These are phyloP conservation scores for Xenoacremonium recifei DNA, from an alignment of 2,329 filamentous ascomycete genomes.

Conservation along the genomic window DNA sequence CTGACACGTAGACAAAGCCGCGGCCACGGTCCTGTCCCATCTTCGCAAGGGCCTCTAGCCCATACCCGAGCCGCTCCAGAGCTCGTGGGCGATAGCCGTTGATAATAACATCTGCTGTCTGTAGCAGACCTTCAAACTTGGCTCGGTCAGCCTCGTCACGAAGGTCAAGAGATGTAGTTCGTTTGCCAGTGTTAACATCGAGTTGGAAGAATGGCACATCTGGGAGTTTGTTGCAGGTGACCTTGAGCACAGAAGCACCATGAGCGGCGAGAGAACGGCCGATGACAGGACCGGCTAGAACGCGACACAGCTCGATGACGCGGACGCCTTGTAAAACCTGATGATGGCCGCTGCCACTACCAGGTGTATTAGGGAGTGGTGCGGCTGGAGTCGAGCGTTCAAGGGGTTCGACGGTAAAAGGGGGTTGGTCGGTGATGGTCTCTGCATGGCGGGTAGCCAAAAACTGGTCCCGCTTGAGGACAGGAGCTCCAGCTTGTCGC, in stretches of 20 bases:
- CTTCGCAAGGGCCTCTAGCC: background rate
- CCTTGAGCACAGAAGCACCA: background rate
- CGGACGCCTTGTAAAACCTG: background rate
- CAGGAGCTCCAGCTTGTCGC: background rate
- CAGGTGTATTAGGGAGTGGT: background rate
- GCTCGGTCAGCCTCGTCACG: background rate
- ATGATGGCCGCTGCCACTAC: background rate
- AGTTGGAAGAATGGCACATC: background rate
- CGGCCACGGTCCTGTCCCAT: background rate
- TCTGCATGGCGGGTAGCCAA: background rate
- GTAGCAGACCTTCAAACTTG: background rate
- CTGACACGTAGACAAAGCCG: background rate
- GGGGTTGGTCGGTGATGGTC: background rate
- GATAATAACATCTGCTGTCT: background rate
- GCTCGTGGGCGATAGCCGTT: background rate
- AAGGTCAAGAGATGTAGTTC: background rate
- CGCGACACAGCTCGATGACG: background rate
- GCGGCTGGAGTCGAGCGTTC: background rate
- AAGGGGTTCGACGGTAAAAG: background rate
- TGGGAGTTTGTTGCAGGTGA: background rate
- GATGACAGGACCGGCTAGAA: background rate
- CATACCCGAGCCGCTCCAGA: background rate
- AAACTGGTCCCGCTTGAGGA: background rate
- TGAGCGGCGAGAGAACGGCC: background rate
- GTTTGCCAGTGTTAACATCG: background rate